phyloP scores from a whole-genome alignment of 352 stramenopile species.

The Aphanomyces stellatus region DNA sequence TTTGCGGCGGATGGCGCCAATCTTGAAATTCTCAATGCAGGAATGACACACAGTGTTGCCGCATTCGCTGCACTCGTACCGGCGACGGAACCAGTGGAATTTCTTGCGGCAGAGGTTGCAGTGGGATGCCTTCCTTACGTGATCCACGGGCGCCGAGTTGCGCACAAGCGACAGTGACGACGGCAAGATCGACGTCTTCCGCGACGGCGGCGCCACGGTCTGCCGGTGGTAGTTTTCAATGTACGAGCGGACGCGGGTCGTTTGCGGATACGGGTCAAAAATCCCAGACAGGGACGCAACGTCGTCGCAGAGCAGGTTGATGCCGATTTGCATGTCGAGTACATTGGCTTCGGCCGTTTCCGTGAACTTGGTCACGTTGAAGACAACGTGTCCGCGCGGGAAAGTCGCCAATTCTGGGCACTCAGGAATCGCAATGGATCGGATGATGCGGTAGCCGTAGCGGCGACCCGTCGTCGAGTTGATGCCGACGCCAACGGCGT shows the following conservation, averaged over 20 bases:
- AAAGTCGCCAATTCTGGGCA: background rate
- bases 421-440: constrained; percentile 15
- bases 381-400: constrained; percentile 14
- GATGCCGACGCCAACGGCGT: constrained; percentile 9
- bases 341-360: constrained; percentile 11
- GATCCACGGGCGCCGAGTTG: background rate
- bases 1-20: background rate
- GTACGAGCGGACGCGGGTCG: constrained; percentile 10
- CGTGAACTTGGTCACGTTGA: constrained; percentile 19
- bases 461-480: background rate
- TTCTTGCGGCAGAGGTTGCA: constrained; percentile 15
- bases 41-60: constrained; percentile 13
- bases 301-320: constrained; percentile 17
- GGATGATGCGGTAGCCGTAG: constrained; percentile 15
- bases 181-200: background rate
- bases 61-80: constrained; percentile 13
- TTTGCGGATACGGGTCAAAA: constrained; percentile 19
- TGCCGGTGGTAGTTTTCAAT: constrained; percentile 3
- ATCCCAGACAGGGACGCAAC: constrained; percentile 15
- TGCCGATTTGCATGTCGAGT: constrained; percentile 15
- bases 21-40: constrained; percentile 6
- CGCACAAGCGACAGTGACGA: background rate
- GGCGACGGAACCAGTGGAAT: constrained; percentile 18
- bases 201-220: background rate
- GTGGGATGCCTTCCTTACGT: constrained; percentile 6